A percentile compares a stretch with the other conserved stretches of the same genome.
phyloP scores from a whole-genome alignment of 345 rosid genomes.

The Populus alba region DNA sequence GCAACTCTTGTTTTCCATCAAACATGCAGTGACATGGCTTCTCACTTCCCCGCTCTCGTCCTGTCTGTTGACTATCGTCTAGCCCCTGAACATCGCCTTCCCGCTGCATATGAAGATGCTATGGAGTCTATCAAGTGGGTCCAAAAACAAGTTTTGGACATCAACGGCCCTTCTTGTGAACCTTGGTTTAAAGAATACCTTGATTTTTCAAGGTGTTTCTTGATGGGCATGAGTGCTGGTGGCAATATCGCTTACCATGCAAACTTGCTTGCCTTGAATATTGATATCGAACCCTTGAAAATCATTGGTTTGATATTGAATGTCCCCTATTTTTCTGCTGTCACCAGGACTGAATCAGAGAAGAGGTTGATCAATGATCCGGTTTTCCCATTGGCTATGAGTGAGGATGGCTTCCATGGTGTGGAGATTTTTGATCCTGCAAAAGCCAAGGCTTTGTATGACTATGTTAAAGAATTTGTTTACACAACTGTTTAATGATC shows the following conservation, averaged over 20 bases:
- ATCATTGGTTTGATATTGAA: slow-evolving; percentile 65
- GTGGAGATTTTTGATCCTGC: slow-evolving; percentile 56
- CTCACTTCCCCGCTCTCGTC: slow-evolving; percentile 46
- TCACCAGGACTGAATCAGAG: slow-evolving; percentile 59
- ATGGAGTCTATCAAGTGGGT: slow-evolving; percentile 66
- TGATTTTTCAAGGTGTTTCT: slow-evolving; percentile 55
- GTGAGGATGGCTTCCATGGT: slow-evolving; percentile 61
- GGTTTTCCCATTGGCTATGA: slow-evolving; percentile 51
- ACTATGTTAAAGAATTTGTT: slow-evolving; percentile 38
- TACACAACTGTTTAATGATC: neutral
- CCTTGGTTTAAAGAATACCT: slow-evolving; percentile 59
- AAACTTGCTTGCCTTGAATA: slow-evolving; percentile 42
- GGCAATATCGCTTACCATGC: slow-evolving; percentile 71
- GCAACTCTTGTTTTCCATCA: slow-evolving; percentile 49
- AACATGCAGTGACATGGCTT: slow-evolving; percentile 45
- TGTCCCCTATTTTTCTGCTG: slow-evolving; percentile 66
- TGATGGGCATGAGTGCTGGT: slow-evolving; percentile 74
- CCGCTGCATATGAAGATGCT: slow-evolving; percentile 87
- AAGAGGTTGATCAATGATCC: slow-evolving; percentile 41
- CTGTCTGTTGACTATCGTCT: slow-evolving; percentile 84
- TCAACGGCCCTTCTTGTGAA: slow-evolving; percentile 36
- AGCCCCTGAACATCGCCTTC: slow-evolving; percentile 87
- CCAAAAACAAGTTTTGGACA: slow-evolving; percentile 46
- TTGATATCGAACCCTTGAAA: slow-evolving; percentile 45
- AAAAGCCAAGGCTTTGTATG: slow-evolving; percentile 39